Evolutionary conservation across 179 eudicot species (phyloP), one percentile per base, ranked within the genome.

Genomic region (Camellia oleifera): DNA sequence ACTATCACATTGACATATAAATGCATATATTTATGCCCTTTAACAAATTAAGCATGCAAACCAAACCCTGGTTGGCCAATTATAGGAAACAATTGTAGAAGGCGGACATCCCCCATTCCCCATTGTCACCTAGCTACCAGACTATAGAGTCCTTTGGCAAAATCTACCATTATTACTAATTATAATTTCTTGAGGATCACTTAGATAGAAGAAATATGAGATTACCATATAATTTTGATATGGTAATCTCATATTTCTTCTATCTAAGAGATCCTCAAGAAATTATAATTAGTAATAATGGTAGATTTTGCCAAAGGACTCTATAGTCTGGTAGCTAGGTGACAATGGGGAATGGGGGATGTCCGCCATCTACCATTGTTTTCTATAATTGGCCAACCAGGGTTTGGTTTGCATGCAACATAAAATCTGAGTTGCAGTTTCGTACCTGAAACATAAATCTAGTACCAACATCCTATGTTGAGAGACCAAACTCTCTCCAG

Each of bases 391-490:
- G 32, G 77, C 42, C 54, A 10, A n/a, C 45, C 18, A 44, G 40
- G 53, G 17, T 75, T 75, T 75, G 32, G 54, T 32, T 58, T 73
- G 23, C 76, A 32, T 60, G 61, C 32, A n/a, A n/a, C n/a, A n/a
- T n/a, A n/a, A n/a, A n/a, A n/a, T 20, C 23, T 20, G 23, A 20
- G 23, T 20, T 20, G 23, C 23, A 0, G 0, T 20, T 20, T 20
- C 23, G 23, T 20, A 20, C 23, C 23, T 20, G 23, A 20, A 23
- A 23, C 26, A 23, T 23, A 23, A 23, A 23, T 23, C 26, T 23
- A 23, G 26, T 23, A 23, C 26, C 26, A 23, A 23, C 26, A 23
- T 23, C 26, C 26, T 23, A 23, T 23, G 26, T 23, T 23, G 26
- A 23, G 26, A 23, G 26, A 23, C 26, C 26, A 23, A 23, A 23